Conservation (phyloP, 1,284 basidiomycete species). For the Ustilago trichophora region DNA sequence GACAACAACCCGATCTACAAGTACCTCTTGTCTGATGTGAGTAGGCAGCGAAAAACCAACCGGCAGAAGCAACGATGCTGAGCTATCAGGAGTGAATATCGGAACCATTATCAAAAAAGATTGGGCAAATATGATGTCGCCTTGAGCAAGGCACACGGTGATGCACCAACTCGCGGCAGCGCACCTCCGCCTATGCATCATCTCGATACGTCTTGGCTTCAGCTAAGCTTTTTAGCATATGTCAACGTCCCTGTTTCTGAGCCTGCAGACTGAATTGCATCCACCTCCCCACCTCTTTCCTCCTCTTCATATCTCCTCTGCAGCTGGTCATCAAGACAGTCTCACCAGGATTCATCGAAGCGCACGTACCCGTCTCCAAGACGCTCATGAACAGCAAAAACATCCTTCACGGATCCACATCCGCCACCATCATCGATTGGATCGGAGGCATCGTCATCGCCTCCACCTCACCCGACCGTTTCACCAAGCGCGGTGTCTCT, state of each 20-base stretch:
- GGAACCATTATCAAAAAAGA: no score
- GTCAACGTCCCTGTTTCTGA: no score
- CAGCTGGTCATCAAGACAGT: constrained; percentile 36
- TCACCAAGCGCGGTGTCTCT: constrained; percentile 40
- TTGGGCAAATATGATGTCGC: no score
- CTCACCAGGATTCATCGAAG: constrained; percentile 30
- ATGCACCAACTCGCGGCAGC: no score
- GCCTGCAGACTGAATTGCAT: no score
- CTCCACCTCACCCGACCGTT: constrained; percentile 27
- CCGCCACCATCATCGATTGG: constrained; percentile 55
- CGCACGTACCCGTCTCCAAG: constrained; percentile 33
- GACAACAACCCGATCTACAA: constrained; percentile 51
- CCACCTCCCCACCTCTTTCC: no score
- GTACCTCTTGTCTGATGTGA: constrained; percentile 45
- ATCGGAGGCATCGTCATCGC: constrained; percentile 53
- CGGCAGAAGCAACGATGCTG: not conserved
- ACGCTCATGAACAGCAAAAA: constrained; percentile 48
- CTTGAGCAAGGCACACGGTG: no score
- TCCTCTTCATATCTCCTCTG: not conserved
- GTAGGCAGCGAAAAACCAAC: not conserved
- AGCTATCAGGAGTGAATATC: no score
- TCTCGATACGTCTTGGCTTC: no score
- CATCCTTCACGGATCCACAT: constrained; percentile 52
- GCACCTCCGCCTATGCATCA: no score
- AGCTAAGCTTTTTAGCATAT: no score